A percentile compares a stretch with the other conserved stretches of the same genome.
Evolutionary conservation across 306 rosid species (phyloP).

Genomic region (Cicer cuneatum): DNA sequence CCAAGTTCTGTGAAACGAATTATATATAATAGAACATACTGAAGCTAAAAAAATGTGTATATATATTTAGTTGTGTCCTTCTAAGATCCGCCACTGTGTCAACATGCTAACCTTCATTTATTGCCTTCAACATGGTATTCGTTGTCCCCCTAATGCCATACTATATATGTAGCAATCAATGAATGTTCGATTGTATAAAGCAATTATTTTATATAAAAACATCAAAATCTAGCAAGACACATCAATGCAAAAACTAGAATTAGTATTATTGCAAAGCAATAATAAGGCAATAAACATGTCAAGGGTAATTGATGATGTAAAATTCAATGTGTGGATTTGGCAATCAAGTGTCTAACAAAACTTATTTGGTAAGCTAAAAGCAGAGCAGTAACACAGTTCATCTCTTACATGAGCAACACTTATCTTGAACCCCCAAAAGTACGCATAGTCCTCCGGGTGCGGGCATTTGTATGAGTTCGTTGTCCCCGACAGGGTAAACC

Average conservation of each 20-base stretch:
- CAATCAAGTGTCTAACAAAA: conserved; percentile 18
- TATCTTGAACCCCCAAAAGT: conserved; percentile 44
- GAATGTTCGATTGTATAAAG: not conserved
- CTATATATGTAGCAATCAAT: not conserved
- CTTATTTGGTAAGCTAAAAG: conserved; percentile 39
- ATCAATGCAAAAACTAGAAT: conserved; percentile 5
- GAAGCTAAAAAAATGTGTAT: too few relatives aligned
- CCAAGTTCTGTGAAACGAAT: too few relatives aligned
- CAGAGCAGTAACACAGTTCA: conserved; percentile 37
- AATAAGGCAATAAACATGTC: conserved; percentile 8
- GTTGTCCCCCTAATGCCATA: not conserved
- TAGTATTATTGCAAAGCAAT: conserved; percentile 18
- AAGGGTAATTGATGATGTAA: conserved; percentile 20
- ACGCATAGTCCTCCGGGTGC: conserved; percentile 59
- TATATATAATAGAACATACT: too few relatives aligned
- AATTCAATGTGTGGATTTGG: not conserved
- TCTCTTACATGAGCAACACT: conserved; percentile 33
- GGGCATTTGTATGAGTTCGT: conserved; percentile 69
- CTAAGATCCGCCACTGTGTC: not conserved
- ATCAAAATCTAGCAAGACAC: conserved; percentile 11
- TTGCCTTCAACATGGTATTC: not conserved
- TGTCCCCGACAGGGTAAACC: conserved; percentile 71
- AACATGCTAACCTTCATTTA: not conserved
- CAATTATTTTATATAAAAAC: not conserved
- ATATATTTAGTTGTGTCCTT: too few relatives aligned